Conservation (phyloP, 1,284 basidiomycete genomes). For the Pseudozyma thailandica region DNA sequence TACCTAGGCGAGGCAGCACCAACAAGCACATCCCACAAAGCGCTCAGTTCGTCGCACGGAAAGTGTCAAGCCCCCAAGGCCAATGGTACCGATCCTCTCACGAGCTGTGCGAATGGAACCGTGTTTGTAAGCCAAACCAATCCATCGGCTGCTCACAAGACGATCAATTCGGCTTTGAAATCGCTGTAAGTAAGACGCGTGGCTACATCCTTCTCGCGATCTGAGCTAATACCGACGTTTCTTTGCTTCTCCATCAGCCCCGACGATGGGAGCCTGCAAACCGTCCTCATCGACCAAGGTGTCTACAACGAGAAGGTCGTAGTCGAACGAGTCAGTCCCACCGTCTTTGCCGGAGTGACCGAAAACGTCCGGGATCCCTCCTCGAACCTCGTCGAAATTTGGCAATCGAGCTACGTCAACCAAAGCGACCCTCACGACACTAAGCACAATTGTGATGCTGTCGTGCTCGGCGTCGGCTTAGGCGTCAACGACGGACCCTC, state of each 20-base stretch:
- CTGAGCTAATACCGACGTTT: neutral
- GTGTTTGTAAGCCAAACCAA: conserved; percentile 31
- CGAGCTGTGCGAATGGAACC: conserved; percentile 19
- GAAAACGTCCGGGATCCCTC: neutral
- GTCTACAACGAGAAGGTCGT: conserved; percentile 36
- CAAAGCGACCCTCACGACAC: conserved; percentile 14
- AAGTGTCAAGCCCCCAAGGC: conserved; percentile 32
- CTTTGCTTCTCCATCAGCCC: conserved; percentile 6
- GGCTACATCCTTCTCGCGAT: neutral
- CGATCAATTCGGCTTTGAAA: conserved; percentile 26
- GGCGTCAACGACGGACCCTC: conserved; percentile 4
- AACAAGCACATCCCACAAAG: neutral
- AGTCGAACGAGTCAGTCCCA: conserved; percentile 21
- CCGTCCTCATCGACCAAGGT: conserved; percentile 33
- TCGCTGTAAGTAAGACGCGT: conserved; percentile 32
- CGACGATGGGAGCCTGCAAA: conserved; percentile 20
- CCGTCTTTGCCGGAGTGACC: conserved; percentile 29
- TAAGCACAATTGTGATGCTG: conserved; percentile 32
- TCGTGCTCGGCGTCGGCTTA: conserved; percentile 24
- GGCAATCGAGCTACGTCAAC: conserved; percentile 43
- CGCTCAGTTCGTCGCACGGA: neutral
- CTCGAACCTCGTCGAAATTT: conserved; percentile 27
- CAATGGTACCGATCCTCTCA: conserved; percentile 1
- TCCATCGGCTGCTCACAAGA: conserved; percentile 7
- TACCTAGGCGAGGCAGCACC: neutral